phyloP scores from a whole-genome alignment of 2,329 filamentous ascomycete species.

The Talaromyces marneffei region DNA sequence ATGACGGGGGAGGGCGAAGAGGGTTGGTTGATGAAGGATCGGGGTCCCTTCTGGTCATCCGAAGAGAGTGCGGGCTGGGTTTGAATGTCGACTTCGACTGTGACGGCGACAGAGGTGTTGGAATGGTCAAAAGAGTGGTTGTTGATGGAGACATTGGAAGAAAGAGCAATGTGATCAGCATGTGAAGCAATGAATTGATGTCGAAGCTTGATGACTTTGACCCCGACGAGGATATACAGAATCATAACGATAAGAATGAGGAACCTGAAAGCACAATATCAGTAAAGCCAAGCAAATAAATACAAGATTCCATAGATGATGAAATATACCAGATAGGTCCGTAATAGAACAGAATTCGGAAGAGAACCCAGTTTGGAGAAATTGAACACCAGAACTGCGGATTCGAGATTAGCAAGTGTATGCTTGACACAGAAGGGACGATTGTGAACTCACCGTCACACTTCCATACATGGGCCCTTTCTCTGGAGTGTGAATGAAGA shows the following conservation, averaged over 20 bases:
- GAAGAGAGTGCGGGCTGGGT: background rate
- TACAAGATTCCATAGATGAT: background rate
- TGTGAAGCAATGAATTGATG: conserved; percentile 27
- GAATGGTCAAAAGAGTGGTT: conserved; percentile 13
- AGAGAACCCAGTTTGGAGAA: conserved; percentile 31
- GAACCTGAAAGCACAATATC: background rate
- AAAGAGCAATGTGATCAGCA: conserved; percentile 25
- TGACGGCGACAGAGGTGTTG: background rate
- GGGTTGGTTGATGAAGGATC: background rate
- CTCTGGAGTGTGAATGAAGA: conserved; percentile 27
- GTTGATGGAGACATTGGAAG: conserved; percentile 16
- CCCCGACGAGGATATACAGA: conserved; percentile 25
- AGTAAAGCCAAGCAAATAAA: background rate
- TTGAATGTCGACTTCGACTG: background rate
- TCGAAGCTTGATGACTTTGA: conserved; percentile 29
- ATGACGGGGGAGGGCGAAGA: background rate
- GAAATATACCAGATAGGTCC: conserved; percentile 30
- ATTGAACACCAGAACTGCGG: conserved; percentile 36
- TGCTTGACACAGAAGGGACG: background rate
- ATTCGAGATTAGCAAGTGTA: background rate
- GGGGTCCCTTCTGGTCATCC: background rate
- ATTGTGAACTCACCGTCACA: conserved; percentile 28
- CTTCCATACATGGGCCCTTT: conserved; percentile 35
- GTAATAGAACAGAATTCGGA: conserved; percentile 34
- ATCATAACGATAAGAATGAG: conserved; percentile 19